A percentile compares a stretch with the other conserved stretches of the same genome.
Evolutionary conservation across 2,329 filamentous ascomycete genomes (phyloP).

Genomic region (Metarhizium robertsii): DNA sequence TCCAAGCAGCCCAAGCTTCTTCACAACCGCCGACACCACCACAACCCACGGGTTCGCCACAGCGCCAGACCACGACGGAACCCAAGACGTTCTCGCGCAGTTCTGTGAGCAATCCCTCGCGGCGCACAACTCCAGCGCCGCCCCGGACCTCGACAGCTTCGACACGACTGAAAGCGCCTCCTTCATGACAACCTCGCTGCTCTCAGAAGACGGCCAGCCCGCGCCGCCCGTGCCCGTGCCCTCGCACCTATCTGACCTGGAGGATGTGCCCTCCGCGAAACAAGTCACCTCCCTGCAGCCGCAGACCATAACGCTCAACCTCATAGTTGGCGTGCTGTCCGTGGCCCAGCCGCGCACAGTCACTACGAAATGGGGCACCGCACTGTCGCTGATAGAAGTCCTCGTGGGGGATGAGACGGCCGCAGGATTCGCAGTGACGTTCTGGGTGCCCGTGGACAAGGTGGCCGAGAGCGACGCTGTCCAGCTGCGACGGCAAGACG

Average conservation of each 20-base stretch:
- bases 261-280: constrained; percentile 57
- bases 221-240: constrained; percentile 16
- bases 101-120: constrained; percentile 76
- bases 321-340: constrained; percentile 73
- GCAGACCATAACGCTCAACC: constrained; percentile 71
- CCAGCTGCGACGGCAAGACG: constrained; percentile 57
- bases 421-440: constrained; percentile 70
- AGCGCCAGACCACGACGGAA: constrained; percentile 22
- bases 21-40: constrained; percentile 35
- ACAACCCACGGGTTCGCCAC: constrained; percentile 3
- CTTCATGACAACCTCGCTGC: constrained; percentile 11
- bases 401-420: constrained; percentile 79
- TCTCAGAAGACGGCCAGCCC: constrained; percentile 8
- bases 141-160: constrained; percentile 25
- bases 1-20: constrained; percentile 30
- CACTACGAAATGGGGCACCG: constrained; percentile 52
- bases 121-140: constrained; percentile 57
- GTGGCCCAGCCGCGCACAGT: constrained; percentile 59
- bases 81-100: constrained; percentile 38
- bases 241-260: constrained; percentile 43
- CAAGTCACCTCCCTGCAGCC: constrained; percentile 61
- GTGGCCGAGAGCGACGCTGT: constrained; percentile 22
- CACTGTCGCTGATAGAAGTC: constrained; percentile 62
- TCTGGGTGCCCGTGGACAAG: constrained; percentile 57
- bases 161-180: constrained; percentile 11